Percentiles rank a stretch among this genome's conserved stretches.
Evolutionary conservation across 352 stramenopile genomes (phyloP).

Genomic region (Phytophthora cryptogea): DNA sequence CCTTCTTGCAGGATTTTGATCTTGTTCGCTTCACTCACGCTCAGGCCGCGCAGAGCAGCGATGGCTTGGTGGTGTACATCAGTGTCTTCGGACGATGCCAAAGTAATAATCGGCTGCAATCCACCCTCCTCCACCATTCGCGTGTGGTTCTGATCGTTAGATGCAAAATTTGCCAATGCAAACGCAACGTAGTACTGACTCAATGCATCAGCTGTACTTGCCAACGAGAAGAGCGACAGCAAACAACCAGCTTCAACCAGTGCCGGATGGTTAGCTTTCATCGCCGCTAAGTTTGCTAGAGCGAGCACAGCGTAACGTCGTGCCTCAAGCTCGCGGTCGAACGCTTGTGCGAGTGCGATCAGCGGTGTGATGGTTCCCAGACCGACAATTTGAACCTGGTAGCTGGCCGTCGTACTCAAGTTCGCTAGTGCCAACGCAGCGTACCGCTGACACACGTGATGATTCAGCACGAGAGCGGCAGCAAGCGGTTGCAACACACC

Average conservation of each 20-base stretch:
- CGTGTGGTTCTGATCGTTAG: conserved; percentile 91
- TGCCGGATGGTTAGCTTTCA: conserved; percentile 93
- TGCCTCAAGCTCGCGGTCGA: conserved; percentile 93
- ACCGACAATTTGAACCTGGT: conserved; percentile 95
- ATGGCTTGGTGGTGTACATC: conserved; percentile 96
- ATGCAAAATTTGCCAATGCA: conserved; percentile 95
- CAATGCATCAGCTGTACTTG: conserved; percentile 92
- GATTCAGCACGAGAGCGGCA: conserved; percentile 83
- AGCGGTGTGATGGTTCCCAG: conserved; percentile 92
- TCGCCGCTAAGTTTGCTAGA: conserved; percentile 95
- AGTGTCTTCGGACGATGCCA: conserved; percentile 90
- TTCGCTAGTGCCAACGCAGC: conserved; percentile 94
- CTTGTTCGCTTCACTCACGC: conserved; percentile 91
- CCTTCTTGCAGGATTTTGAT: conserved; percentile 98
- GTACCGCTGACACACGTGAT: conserved; percentile 95
- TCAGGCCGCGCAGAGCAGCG: conserved; percentile 93
- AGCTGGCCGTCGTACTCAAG: conserved; percentile 91
- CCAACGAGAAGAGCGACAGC: conserved; percentile 92
- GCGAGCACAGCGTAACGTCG: conserved; percentile 93
- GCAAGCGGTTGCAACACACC: conserved; percentile 92
- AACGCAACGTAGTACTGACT: conserved; percentile 96
- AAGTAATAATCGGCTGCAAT: conserved; percentile 94
- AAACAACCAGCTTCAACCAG: conserved; percentile 93
- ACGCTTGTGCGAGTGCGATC: conserved; percentile 84
- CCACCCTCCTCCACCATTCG: conserved; percentile 95